Evolutionary conservation across 179 eudicot genomes (phyloP).

Genomic region (Pouteria campechiana): DNA sequence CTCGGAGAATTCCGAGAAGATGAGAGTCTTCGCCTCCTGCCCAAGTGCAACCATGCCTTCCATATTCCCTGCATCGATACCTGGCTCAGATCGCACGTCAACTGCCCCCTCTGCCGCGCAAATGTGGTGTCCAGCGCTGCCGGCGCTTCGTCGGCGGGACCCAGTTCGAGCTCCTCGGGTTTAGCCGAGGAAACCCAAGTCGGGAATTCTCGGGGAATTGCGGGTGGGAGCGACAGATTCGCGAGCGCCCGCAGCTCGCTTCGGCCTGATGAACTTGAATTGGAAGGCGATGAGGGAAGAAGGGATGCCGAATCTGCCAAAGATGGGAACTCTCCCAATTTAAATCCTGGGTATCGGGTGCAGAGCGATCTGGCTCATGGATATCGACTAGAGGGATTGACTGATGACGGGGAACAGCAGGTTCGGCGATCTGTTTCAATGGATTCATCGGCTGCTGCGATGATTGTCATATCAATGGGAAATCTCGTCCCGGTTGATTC

Average conservation of each 20-base stretch:
- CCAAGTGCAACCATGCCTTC: conserved; percentile 64
- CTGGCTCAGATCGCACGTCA: conserved; percentile 59
- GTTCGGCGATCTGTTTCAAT: conserved; percentile 5
- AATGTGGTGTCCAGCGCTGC: conserved; percentile 18
- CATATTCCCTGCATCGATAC: conserved; percentile 61
- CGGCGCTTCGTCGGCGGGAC: not conserved
- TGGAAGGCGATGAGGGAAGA: too few species aligned
- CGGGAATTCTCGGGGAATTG: conserved; percentile 1
- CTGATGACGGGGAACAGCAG: not conserved
- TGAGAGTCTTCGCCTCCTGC: conserved; percentile 61
- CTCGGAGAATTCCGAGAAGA: conserved; percentile 61
- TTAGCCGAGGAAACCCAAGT: not conserved
- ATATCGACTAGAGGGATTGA: too few species aligned
- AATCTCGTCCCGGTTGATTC: too few species aligned
- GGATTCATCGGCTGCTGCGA: not conserved
- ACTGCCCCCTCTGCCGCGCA: conserved; percentile 71
- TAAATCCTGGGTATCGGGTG: too few species aligned
- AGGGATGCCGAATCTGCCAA: too few species aligned
- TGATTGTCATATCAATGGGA: too few species aligned
- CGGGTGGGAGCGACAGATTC: too few species aligned
- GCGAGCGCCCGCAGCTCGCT: too few species aligned
- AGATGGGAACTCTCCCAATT: too few species aligned
- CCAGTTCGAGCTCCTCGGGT: not conserved
- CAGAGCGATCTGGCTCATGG: too few species aligned
- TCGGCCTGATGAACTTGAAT: too few species aligned